phyloP scores from a whole-genome alignment of 768 basidiomycete species.

The Nidularia sp. region DNA sequence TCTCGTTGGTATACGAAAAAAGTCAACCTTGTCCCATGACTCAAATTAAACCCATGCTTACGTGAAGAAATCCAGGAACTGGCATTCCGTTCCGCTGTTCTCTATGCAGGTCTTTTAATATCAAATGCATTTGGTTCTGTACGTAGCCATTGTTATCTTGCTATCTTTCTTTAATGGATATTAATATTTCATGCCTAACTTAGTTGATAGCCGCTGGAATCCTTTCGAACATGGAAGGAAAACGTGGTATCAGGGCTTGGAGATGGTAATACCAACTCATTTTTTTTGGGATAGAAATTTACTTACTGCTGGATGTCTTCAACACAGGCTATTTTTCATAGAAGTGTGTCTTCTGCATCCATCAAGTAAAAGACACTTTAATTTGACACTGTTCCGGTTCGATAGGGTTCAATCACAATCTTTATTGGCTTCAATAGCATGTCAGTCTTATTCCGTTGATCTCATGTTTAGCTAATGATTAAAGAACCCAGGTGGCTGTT shows the following conservation, averaged over 20 bases:
- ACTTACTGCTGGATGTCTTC: background rate
- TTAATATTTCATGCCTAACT: background rate
- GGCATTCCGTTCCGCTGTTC: constrained; percentile 57
- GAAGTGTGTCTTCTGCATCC: constrained; percentile 33
- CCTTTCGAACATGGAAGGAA: constrained; percentile 64
- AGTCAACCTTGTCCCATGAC: constrained; percentile 18
- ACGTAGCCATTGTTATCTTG: constrained; percentile 11
- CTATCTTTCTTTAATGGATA: background rate
- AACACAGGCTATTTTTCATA: constrained; percentile 62
- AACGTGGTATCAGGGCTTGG: constrained; percentile 66
- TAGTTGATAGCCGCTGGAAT: constrained; percentile 76
- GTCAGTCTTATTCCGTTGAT: constrained; percentile 23
- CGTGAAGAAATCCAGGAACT: constrained; percentile 46
- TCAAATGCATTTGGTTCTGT: constrained; percentile 69
- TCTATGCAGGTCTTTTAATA: constrained; percentile 56
- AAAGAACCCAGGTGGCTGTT: constrained; percentile 40
- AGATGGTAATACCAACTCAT: constrained; percentile 41
- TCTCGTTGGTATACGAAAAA: constrained; percentile 59
- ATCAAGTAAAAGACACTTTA: no score
- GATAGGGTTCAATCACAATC: constrained; percentile 61
- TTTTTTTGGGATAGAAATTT: background rate
- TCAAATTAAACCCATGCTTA: constrained; percentile 1
- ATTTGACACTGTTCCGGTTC: no score
- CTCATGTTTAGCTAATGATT: background rate
- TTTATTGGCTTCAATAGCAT: constrained; percentile 49